These are phyloP conservation scores for Fusarium sp. DNA, from an alignment of 2,329 filamentous ascomycete genomes.

Conservation along the genomic window DNA sequence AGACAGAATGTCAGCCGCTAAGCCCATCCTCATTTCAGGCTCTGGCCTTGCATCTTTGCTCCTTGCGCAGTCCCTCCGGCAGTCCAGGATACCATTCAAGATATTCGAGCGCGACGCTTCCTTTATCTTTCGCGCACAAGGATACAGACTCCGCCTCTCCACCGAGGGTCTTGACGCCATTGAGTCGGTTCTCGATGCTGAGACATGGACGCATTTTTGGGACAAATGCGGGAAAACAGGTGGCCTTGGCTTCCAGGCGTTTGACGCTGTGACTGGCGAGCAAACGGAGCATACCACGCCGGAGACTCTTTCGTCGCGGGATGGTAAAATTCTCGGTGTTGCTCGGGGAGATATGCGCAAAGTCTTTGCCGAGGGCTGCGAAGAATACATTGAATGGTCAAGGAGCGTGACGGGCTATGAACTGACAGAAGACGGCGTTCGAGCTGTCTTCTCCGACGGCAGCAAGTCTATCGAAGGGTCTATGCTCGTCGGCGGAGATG, in stretches of 20 bases:
- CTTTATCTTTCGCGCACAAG: slow-evolving; percentile 65
- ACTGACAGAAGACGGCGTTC: slow-evolving; percentile 62
- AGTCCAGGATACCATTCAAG: slow-evolving; percentile 57
- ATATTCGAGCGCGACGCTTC: slow-evolving; percentile 66
- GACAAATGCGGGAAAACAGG: slow-evolving; percentile 67
- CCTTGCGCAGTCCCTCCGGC: slow-evolving; percentile 54
- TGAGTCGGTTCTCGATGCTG: slow-evolving; percentile 62
- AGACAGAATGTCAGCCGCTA: slow-evolving; percentile 33
- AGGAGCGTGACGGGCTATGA: slow-evolving; percentile 68
- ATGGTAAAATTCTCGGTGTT: slow-evolving; percentile 68
- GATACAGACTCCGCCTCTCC: slow-evolving; percentile 68
- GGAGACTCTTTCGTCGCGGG: slow-evolving; percentile 58
- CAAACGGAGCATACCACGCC: slow-evolving; percentile 43
- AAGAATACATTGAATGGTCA: slow-evolving; percentile 63
- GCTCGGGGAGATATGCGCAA: slow-evolving; percentile 69
- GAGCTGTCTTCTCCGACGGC: slow-evolving; percentile 67
- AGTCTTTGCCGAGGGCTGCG: slow-evolving; percentile 65
- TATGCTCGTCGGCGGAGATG: slow-evolving; percentile 69
- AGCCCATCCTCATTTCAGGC: slow-evolving; percentile 56
- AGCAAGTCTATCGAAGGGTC: slow-evolving; percentile 65
- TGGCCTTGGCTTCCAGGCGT: slow-evolving; percentile 59
- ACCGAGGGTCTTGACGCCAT: slow-evolving; percentile 66
- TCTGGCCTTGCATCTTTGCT: slow-evolving; percentile 56
- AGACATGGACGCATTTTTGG: slow-evolving; percentile 64
- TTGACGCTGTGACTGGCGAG: slow-evolving; percentile 64